Conservation (phyloP, 495 filamentous ascomycete species). For the Copromyces sp. region DNA sequence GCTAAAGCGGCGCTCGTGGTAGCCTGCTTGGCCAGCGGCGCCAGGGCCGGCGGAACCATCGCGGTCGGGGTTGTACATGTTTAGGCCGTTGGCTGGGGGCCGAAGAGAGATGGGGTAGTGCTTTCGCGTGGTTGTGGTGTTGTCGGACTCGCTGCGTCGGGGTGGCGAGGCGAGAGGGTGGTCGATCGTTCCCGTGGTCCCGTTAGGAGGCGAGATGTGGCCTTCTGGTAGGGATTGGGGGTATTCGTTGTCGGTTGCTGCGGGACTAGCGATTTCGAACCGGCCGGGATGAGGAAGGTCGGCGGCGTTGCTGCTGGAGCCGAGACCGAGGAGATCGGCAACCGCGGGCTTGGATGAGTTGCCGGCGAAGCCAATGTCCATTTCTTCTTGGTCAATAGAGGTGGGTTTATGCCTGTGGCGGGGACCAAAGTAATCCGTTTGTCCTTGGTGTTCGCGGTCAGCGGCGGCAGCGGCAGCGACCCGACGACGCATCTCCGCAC, state of each 20-base stretch:
- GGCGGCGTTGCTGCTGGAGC: constrained; percentile 43
- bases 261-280: constrained; percentile 59
- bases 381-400: constrained; percentile 20
- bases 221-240: neutral
- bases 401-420: neutral
- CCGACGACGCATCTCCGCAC: constrained; percentile 62
- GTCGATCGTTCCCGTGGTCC: neutral
- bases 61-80: constrained; percentile 34
- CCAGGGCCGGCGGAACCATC: neutral
- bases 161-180: neutral
- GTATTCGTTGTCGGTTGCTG: constrained; percentile 17
- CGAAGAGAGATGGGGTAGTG: neutral
- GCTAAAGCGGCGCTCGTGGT: constrained; percentile 29
- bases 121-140: neutral
- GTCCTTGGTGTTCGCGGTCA: neutral
- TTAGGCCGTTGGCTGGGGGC: constrained; percentile 10
- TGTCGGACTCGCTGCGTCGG: neutral
- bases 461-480: constrained; percentile 15
- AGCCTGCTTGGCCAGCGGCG: constrained; percentile 9
- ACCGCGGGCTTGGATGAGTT: constrained; percentile 44
- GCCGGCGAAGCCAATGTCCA: constrained; percentile 36
- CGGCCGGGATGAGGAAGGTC: constrained; percentile 74
- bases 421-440: neutral
- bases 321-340: constrained; percentile 67
- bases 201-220: constrained; percentile 1